Base-by-base conservation (phyloP, 129 eudicot genomes). In the Logfia minima region DNA sequence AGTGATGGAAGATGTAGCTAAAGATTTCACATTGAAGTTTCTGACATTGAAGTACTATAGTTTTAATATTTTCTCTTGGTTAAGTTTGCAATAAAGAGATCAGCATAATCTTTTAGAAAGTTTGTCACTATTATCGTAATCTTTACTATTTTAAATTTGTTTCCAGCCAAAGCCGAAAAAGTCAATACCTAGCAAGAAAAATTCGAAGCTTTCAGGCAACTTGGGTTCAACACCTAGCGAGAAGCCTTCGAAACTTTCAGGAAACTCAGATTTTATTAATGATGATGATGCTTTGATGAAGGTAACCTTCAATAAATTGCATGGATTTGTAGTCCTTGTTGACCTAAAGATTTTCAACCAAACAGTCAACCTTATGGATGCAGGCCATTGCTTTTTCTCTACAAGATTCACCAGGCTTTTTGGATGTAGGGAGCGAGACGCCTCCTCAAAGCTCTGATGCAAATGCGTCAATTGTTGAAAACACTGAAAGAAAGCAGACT, bases 361-460 rank as follows among this genome's bases (percentile, higher is more conserved):
- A 24, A 29, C 32, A 56, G n/a, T 67, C 45, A 53, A 56, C 63
- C 29, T 43, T 72, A 51, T 75, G 13, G 64, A 9, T 87, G 82
- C 90, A 95, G 99, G 99, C 99, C 41, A 92, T 95, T 73, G 96
- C 96, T 81, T 85, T 95, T 62, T 95, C 99, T 17, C 85, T 92
- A 10, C 83, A 91, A 89, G 97, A 89, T 86, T 84, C 93, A 45
- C 21, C 21, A 2, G 90, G 86, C 10, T 79, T 81, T 76, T 75
- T 84, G 74, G 81, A 88, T 81, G 65, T 61, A 23, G 82, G 10
- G 37, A 80, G 29, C 74, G 56, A 70, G 68, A 56, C 43, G 58
- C 74, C 86, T 81, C 77, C 83, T 70, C 82, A 82, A 68, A 82
- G 70, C 56, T 71, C 88, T 31, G 77, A 4, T 34, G 58, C 86